phyloP scores from a whole-genome alignment of 371 early-diverging fungal genomes.

The Actinomortierella wolfii region DNA sequence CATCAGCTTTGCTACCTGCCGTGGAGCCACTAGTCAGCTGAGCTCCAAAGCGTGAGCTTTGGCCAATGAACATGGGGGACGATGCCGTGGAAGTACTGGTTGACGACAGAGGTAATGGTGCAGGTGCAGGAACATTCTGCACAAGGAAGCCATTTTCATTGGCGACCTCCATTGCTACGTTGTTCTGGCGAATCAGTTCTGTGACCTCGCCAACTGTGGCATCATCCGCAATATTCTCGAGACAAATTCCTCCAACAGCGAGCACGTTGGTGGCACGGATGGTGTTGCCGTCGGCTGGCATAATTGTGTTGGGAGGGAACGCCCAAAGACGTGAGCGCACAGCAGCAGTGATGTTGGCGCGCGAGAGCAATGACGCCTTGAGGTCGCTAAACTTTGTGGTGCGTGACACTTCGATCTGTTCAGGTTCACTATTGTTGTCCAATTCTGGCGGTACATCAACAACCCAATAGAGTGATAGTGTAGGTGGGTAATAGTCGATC shows the following conservation, averaged over 20 bases:
- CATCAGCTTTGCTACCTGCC: conserved; percentile 31
- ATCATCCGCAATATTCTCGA: conserved; percentile 26
- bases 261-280: conserved; percentile 11
- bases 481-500: conserved; percentile 40
- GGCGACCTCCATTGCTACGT: conserved; percentile 22
- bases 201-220: conserved; percentile 15
- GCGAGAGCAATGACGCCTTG: conserved; percentile 8
- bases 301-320: conserved; percentile 5
- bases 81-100: no score
- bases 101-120: no score
- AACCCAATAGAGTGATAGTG: conserved; percentile 25
- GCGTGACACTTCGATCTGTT: conserved; percentile 25
- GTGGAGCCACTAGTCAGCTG: no score
- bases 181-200: conserved; percentile 15
- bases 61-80: no score
- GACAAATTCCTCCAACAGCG: conserved; percentile 6
- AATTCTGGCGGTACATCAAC: conserved; percentile 17
- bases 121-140: no score
- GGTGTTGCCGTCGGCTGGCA: conserved; percentile 17
- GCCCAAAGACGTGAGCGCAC: conserved; percentile 32
- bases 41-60: no score
- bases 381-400: conserved; percentile 36
- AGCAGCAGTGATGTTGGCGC: background rate
- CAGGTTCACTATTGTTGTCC: conserved; percentile 18
- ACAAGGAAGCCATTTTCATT: conserved; percentile 9